These are phyloP conservation scores for Sarocladium brachiariae DNA, from an alignment of 2,329 filamentous ascomycete species.

Conservation along the genomic window DNA sequence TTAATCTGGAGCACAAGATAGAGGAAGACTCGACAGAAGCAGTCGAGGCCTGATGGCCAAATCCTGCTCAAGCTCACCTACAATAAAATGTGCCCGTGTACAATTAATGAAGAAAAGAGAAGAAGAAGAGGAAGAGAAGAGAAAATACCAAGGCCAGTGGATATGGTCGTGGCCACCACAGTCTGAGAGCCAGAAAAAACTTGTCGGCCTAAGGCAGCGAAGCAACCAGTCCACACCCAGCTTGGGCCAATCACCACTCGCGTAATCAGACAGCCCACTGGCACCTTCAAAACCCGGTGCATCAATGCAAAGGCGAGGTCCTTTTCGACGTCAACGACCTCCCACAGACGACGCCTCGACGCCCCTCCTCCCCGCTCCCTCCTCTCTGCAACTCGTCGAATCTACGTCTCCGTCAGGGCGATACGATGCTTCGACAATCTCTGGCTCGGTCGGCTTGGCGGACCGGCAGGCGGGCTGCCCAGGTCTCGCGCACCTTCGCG, in stretches of 20 bases:
- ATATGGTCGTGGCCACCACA: conserved; percentile 2
- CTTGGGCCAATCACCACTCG: conserved; percentile 32
- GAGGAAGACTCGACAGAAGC: conserved; percentile 58
- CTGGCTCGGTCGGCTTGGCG: conserved; percentile 63
- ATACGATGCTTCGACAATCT: conserved; percentile 62
- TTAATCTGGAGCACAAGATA: conserved; percentile 65
- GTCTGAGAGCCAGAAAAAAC: neutral
- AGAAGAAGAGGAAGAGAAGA: conserved; percentile 22
- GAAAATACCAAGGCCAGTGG: conserved; percentile 2
- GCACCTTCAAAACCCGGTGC: conserved; percentile 27
- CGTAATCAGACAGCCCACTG: conserved; percentile 29
- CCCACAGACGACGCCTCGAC: conserved; percentile 14
- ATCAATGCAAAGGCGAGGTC: conserved; percentile 23
- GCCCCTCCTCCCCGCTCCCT: conserved; percentile 24
- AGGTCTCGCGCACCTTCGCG: conserved; percentile 71
- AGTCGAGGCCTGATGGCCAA: conserved; percentile 23
- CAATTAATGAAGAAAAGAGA: conserved; percentile 47
- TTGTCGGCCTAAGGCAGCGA: conserved; percentile 31
- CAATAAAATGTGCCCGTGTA: conserved; percentile 66
- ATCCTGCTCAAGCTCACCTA: conserved; percentile 55
- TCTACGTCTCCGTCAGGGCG: conserved; percentile 43
- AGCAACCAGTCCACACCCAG: conserved; percentile 4
- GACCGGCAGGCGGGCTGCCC: conserved; percentile 51
- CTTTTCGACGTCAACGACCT: conserved; percentile 33
- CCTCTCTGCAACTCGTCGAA: conserved; percentile 4